Evolutionary conservation across 441 rosid genomes (phyloP).

Genomic region (Viola pubescens): DNA sequence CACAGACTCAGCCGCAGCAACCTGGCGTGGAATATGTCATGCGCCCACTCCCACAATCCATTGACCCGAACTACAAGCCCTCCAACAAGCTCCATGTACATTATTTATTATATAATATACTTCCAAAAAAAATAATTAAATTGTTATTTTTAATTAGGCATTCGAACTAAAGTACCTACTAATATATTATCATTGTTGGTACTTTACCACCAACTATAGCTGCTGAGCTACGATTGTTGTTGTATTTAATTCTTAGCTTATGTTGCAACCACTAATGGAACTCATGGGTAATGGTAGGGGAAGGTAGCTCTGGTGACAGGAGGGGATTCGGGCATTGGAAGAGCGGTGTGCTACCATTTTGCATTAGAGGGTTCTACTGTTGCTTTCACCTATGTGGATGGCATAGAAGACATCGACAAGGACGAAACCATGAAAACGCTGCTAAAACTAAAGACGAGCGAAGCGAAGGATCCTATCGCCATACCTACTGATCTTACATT

Average conservation of each 20-base stretch:
- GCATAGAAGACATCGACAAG: constrained; percentile 50
- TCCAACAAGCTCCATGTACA: neutral
- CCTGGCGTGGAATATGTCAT: constrained; percentile 1
- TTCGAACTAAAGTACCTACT: no score
- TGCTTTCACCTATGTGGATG: constrained; percentile 53
- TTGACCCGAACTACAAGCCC: constrained; percentile 4
- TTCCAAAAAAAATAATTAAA: no score
- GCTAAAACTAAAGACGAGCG: constrained; percentile 28
- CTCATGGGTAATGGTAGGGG: constrained; percentile 25
- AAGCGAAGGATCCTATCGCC: constrained; percentile 46
- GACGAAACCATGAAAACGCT: constrained; percentile 39
- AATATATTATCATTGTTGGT: neutral
- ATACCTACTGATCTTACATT: constrained; percentile 46
- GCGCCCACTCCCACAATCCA: neutral
- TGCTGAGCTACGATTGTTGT: neutral
- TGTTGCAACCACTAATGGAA: neutral
- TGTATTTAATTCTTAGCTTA: no score
- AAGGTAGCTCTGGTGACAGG: constrained; percentile 57
- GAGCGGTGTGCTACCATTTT: constrained; percentile 42
- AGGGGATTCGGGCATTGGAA: constrained; percentile 64
- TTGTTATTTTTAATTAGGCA: neutral
- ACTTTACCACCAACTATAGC: neutral
- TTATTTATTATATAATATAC: neutral
- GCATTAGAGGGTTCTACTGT: constrained; percentile 51
- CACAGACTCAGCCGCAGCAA: constrained; percentile 1